Evolutionary conservation across 495 filamentous ascomycete species (phyloP), one percentile per base, ranked within the genome.

Genomic region (Sporormia fimetaria): DNA sequence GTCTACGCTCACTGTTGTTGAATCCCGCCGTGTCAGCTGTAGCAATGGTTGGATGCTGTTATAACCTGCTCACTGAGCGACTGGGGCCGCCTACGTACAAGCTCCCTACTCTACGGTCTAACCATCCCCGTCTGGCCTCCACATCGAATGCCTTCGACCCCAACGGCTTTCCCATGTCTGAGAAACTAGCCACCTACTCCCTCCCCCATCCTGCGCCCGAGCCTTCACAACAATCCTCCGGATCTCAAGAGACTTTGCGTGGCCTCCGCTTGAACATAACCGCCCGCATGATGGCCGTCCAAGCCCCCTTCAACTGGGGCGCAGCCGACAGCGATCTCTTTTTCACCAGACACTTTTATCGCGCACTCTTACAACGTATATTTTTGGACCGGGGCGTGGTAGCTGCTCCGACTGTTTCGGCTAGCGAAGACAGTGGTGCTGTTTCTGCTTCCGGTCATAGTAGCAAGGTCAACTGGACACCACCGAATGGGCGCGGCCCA

Each of bases 31-130:
- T 96, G 36, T 73, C 78, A 12, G 86, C 84, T 10, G 80, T 96
- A 31, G 90, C 90, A 24, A 82, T 98, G 57, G 83, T 98, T 28
- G 90, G 90, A 24, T 98, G 90, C 65, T 98, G 90, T 66, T 95
- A 98, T 67, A 98, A 98, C 44, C 78, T 95, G 14, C 60, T 95
- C 40, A 94, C 87, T 2, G 90, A 95, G 56, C 76, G 86, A 36
- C 71, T 93, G 15, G 81, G 83, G 2, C 84, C 84, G 21, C 80
- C 87, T 12, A 84, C 85, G 0, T 88, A 77, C 61, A 93, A 95
- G 54, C 68, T 77, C 4, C 81, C 73, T 1, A 66, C 65, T 35
- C 66, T 75, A 17, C 69, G 74, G 7, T 74, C 83, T 14, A 74
- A 71, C 30, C 71, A 77, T 45, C 67, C 70, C 4, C 73, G 78